phyloP scores from a whole-genome alignment of 1,284 basidiomycete species.

The Heterobasidion parviporum region DNA sequence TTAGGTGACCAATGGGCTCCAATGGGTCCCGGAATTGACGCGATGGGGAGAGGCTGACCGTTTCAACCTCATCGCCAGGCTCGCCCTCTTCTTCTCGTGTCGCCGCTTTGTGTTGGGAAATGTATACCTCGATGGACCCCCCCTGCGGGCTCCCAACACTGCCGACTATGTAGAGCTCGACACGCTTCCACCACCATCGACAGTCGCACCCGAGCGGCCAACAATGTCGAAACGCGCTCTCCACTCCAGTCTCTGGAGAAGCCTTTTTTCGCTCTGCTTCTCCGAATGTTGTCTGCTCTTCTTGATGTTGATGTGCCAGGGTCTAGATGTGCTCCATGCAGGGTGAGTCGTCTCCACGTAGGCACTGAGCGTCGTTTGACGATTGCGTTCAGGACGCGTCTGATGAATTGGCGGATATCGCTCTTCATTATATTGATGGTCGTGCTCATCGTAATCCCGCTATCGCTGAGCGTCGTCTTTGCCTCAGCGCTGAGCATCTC shows the following conservation, averaged over 20 bases:
- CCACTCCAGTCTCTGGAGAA: slow-evolving; percentile 46
- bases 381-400: slow-evolving; percentile 36
- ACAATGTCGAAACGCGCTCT: slow-evolving; percentile 23
- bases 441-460: slow-evolving; percentile 54
- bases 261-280: slow-evolving; percentile 57
- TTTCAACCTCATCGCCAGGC: not conserved
- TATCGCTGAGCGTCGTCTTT: slow-evolving; percentile 51
- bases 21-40: not conserved
- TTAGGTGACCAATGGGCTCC: not conserved
- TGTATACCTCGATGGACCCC: not conserved
- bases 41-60: not conserved
- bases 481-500: slow-evolving; percentile 23
- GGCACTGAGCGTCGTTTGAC: not conserved
- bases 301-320: slow-evolving; percentile 58
- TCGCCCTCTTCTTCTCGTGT: not conserved
- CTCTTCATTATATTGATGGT: slow-evolving; percentile 44
- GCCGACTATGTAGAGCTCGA: slow-evolving; percentile 30
- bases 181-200: slow-evolving; percentile 34
- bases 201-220: slow-evolving; percentile 18
- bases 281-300: slow-evolving; percentile 64
- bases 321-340: slow-evolving; percentile 38
- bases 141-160: not conserved
- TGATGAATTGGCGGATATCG: slow-evolving; percentile 57
- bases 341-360: slow-evolving; percentile 29
- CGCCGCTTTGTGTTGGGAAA: not conserved